phyloP scores from a whole-genome alignment of 148 eudicot species.

The Amaranthus palmeri region DNA sequence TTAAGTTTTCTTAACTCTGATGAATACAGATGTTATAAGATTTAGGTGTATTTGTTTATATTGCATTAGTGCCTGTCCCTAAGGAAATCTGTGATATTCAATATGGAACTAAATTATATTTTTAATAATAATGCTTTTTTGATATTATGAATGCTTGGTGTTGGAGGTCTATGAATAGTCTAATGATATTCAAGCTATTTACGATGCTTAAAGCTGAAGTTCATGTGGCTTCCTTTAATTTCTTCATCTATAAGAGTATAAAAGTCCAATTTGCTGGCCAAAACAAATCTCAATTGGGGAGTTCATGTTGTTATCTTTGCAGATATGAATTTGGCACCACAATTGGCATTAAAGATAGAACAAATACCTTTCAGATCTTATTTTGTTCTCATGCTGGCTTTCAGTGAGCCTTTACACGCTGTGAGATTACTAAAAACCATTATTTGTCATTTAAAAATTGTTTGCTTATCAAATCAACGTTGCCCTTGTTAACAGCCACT shows the following conservation, averaged over 20 bases:
- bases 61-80: too few relatives aligned
- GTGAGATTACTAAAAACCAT: constrained; percentile 40
- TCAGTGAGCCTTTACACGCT: constrained; percentile 58
- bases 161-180: not conserved
- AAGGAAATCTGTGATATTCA: too few relatives aligned
- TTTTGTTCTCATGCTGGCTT: constrained; percentile 94
- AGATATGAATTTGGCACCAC: constrained; percentile 62
- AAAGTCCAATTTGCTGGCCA: not conserved
- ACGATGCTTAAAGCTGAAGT: not conserved
- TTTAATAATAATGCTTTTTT: too few relatives aligned
- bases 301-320: constrained; percentile 14
- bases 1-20: too few relatives aligned
- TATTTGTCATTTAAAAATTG: not conserved
- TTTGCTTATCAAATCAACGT: not conserved
- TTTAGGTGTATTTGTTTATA: too few relatives aligned
- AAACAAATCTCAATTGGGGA: not conserved
- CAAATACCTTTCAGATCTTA: constrained; percentile 70
- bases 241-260: not conserved
- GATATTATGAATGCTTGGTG: not conserved
- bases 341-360: constrained; percentile 46
- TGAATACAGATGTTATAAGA: too few relatives aligned
- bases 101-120: too few relatives aligned
- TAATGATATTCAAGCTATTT: not conserved
- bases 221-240: not conserved
- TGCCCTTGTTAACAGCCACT: not conserved